These are phyloP conservation scores for Fraxinus platypoda DNA, from an alignment of 305 asterid species.

Conservation along the genomic window DNA sequence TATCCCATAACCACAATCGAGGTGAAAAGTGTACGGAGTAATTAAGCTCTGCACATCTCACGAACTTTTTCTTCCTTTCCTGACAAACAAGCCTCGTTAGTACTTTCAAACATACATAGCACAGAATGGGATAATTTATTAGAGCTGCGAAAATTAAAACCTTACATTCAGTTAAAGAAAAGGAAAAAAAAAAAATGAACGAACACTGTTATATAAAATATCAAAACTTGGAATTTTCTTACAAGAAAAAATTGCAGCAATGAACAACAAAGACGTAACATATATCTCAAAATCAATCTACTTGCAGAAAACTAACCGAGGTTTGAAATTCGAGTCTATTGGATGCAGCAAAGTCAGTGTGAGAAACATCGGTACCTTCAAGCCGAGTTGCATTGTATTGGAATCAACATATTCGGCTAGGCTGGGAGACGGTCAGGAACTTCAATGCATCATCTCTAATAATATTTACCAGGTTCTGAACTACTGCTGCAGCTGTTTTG, in stretches of 20 bases:
- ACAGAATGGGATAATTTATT: neutral
- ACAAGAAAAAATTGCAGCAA: constrained; percentile 30
- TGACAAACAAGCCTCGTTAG: neutral
- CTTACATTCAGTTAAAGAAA: neutral
- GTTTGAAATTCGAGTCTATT: neutral
- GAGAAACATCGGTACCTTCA: constrained; percentile 23
- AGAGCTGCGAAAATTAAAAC: neutral
- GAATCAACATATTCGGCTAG: neutral
- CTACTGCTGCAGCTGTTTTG: constrained; percentile 33
- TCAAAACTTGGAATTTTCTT: constrained; percentile 22
- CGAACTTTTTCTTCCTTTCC: neutral
- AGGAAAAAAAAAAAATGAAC: neutral
- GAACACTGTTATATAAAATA: neutral
- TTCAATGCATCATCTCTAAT: constrained; percentile 17
- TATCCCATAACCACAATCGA: neutral
- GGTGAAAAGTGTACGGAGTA: neutral
- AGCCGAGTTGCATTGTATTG: constrained; percentile 13
- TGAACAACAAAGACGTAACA: constrained; percentile 5
- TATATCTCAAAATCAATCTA: constrained; percentile 22
- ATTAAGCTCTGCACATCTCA: neutral
- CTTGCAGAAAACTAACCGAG: constrained; percentile 23
- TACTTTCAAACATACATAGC: neutral
- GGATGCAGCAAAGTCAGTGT: constrained; percentile 16
- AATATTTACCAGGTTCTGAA: constrained; percentile 29
- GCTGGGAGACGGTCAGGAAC: neutral